These are phyloP conservation scores for Isatis lusitanica DNA, from an alignment of 441 rosid species.

Conservation along the genomic window DNA sequence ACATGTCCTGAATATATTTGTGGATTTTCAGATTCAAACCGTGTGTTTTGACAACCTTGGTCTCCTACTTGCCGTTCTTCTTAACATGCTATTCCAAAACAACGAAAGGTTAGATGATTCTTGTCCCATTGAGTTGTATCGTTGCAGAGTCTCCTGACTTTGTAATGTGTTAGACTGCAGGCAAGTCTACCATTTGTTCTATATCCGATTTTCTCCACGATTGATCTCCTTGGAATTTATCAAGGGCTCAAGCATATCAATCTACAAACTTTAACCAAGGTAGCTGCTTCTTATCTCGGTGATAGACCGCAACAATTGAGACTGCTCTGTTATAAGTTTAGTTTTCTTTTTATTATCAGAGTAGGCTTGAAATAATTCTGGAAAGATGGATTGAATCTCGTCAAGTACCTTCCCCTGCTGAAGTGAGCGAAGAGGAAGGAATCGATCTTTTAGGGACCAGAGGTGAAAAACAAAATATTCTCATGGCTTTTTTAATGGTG, in stretches of 20 bases:
- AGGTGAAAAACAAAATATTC: constrained; percentile 6
- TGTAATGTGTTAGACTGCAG: constrained; percentile 50
- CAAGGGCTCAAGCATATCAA: constrained; percentile 85
- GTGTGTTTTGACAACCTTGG: constrained; percentile 38
- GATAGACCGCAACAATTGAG: background rate
- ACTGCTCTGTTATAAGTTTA: background rate
- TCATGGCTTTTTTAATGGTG: background rate
- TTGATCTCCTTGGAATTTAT: constrained; percentile 85
- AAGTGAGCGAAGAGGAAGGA: constrained; percentile 78
- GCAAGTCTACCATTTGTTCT: constrained; percentile 70
- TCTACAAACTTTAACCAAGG: constrained; percentile 91
- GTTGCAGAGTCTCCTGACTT: constrained; percentile 14
- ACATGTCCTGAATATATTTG: background rate
- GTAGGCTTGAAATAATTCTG: constrained; percentile 79
- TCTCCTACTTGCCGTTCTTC: constrained; percentile 31
- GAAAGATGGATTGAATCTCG: constrained; percentile 68
- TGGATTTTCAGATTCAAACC: constrained; percentile 20
- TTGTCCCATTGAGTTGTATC: background rate
- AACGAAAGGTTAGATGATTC: constrained; percentile 32
- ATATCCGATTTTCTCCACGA: constrained; percentile 76
- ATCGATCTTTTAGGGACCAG: constrained; percentile 51
- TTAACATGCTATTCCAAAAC: constrained; percentile 21
- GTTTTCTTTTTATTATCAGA: constrained; percentile 42
- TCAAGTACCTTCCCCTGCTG: constrained; percentile 72
- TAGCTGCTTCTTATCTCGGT: constrained; percentile 25